Conservation (phyloP, 176 grass and related monocot genomes). For the bread wheat (Triticum aestivum) region DNA sequence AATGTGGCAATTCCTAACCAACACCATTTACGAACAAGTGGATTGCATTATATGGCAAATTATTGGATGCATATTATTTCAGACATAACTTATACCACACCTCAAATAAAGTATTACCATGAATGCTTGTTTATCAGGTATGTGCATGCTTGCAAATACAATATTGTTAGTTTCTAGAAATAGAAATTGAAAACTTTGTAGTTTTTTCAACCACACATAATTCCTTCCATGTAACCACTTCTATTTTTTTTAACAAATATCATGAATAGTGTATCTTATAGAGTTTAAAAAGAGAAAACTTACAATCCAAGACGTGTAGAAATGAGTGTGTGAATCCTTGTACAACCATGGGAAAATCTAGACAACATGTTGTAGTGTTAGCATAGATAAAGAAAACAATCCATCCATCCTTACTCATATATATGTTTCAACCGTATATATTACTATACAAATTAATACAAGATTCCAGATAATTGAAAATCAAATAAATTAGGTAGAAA, state of each 20-base stretch:
- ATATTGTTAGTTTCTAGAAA: neutral
- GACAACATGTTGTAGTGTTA: neutral
- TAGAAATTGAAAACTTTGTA: neutral
- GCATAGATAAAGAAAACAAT: neutral
- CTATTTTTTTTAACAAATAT: neutral
- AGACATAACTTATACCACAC: neutral
- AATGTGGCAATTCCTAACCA: neutral
- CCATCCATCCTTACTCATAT: neutral
- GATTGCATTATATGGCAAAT: no score
- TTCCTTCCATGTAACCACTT: neutral
- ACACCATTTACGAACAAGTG: neutral
- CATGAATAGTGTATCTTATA: neutral
- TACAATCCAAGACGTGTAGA: neutral
- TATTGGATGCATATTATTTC: no score
- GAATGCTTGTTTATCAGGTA: neutral
- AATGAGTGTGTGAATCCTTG: neutral
- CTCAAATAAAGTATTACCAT: neutral
- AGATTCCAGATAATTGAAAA: neutral
- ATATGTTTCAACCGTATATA: neutral
- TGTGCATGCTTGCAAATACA: neutral
- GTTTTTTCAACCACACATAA: neutral
- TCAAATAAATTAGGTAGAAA: neutral
- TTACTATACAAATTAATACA: no score
- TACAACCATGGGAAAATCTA: conserved; percentile 4
- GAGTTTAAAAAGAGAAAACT: neutral